These are phyloP conservation scores for Nakazawaea laoshanensis DNA, from an alignment of 805 yeast species.

Conservation along the genomic window DNA sequence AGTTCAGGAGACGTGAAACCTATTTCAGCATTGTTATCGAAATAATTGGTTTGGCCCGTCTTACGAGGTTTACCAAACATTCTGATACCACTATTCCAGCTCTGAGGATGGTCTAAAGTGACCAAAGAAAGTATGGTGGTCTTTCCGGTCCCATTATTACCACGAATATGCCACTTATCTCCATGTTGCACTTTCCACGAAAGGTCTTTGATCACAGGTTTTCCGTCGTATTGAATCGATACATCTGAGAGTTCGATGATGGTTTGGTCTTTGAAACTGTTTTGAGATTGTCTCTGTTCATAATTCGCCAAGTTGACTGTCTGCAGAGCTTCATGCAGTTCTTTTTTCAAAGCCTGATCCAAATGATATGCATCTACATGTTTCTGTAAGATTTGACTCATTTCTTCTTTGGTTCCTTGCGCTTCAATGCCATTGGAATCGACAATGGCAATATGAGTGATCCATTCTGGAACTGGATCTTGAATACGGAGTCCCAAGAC, in stretches of 20 bases:
- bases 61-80: constrained; percentile 60
- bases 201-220: constrained; percentile 49
- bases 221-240: constrained; percentile 57
- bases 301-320: constrained; percentile 12
- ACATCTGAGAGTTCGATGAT: constrained; percentile 51
- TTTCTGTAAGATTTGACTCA: constrained; percentile 15
- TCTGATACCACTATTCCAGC: constrained; percentile 70
- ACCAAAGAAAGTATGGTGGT: constrained; percentile 78
- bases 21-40: constrained; percentile 67
- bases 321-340: background rate
- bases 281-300: constrained; percentile 5
- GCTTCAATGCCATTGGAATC: constrained; percentile 42
- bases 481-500: constrained; percentile 72
- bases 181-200: constrained; percentile 62
- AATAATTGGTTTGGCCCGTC: constrained; percentile 70
- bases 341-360: constrained; percentile 14
- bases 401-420: constrained; percentile 35
- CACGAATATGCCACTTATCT: constrained; percentile 82
- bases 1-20: constrained; percentile 91
- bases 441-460: constrained; percentile 61
- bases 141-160: constrained; percentile 90
- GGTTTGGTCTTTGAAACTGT: constrained; percentile 4
- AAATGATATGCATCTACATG: constrained; percentile 16
- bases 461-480: constrained; percentile 75
- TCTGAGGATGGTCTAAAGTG: constrained; percentile 94